Evolutionary conservation across 192 early-diverging fungal species (phyloP).

Genomic region (Phlyctochytrium planicorne): DNA sequence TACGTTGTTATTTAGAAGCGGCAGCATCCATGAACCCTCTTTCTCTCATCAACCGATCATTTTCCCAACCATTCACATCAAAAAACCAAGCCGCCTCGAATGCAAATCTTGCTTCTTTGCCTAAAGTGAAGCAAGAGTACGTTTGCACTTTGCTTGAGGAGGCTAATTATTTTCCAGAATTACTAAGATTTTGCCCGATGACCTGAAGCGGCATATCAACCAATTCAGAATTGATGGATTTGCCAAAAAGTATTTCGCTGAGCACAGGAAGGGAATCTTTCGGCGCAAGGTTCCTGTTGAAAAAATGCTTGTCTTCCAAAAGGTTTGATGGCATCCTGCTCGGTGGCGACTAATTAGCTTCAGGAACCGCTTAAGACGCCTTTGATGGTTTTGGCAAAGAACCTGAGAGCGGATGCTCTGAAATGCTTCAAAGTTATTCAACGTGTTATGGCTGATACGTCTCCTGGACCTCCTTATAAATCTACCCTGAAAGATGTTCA

Average conservation of each 20-base stretch:
- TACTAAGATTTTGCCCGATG: slow-evolving; percentile 30
- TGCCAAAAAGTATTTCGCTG: slow-evolving; percentile 88
- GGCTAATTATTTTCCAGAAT: slow-evolving; percentile 10
- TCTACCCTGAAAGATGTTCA: slow-evolving; percentile 63
- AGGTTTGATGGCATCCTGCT: slow-evolving; percentile 34
- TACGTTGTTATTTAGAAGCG: slow-evolving; percentile 44
- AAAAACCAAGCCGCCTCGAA: slow-evolving; percentile 11
- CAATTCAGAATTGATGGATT: slow-evolving; percentile 84
- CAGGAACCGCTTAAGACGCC: slow-evolving; percentile 74
- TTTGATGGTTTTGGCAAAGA: slow-evolving; percentile 78
- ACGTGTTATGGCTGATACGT: slow-evolving; percentile 77
- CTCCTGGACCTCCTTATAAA: slow-evolving; percentile 35
- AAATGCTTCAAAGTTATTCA: slow-evolving; percentile 84
- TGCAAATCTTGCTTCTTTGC: slow-evolving; percentile 22
- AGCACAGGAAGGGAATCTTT: slow-evolving; percentile 84
- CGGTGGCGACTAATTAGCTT: background rate
- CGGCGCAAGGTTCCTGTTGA: slow-evolving; percentile 83
- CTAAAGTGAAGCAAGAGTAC: slow-evolving; percentile 33
- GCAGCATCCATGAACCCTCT: slow-evolving; percentile 56
- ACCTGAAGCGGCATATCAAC: slow-evolving; percentile 66
- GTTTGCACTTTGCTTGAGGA: slow-evolving; percentile 2
- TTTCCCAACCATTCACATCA: background rate
- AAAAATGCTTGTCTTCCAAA: slow-evolving; percentile 82
- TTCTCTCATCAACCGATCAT: slow-evolving; percentile 3
- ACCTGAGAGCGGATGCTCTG: slow-evolving; percentile 82